Percentiles rank a stretch among this genome's conserved stretches.
These are phyloP conservation scores for Papiliotrema laurentii DNA, from an alignment of 1,284 basidiomycete genomes.

Conservation along the genomic window DNA sequence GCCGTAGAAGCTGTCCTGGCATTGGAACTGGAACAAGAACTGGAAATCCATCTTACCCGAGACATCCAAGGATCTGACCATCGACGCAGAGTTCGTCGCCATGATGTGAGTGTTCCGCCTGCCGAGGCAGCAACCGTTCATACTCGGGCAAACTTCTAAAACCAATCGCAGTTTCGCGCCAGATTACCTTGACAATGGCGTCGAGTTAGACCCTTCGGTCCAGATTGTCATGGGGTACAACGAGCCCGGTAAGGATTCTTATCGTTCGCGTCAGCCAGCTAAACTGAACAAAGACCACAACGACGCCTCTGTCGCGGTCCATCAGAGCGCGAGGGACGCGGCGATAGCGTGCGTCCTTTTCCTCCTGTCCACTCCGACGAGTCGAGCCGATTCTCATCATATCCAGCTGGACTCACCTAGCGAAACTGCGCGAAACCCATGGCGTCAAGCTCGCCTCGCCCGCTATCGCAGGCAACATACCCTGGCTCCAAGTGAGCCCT, in stretches of 20 bases:
- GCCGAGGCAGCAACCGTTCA: too few relatives aligned
- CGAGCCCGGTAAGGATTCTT: constrained; percentile 34
- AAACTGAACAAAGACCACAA: constrained; percentile 22
- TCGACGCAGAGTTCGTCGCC: constrained; percentile 41
- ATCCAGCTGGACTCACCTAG: constrained; percentile 29
- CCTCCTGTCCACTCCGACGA: too few relatives aligned
- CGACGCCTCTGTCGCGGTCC: constrained; percentile 25
- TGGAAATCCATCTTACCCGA: constrained; percentile 29
- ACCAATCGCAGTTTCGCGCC: constrained; percentile 34
- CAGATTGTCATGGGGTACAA: constrained; percentile 38
- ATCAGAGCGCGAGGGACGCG: constrained; percentile 19
- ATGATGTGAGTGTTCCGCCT: constrained; percentile 35
- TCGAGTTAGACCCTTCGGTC: constrained; percentile 25
- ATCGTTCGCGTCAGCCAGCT: too few relatives aligned
- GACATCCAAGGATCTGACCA: constrained; percentile 23
- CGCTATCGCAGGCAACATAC: constrained; percentile 28
- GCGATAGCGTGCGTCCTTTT: too few relatives aligned
- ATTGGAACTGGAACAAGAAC: constrained; percentile 47
- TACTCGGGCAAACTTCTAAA: too few relatives aligned
- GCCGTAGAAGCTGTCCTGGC: constrained; percentile 35
- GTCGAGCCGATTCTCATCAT: too few relatives aligned
- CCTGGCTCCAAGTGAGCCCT: constrained; percentile 33
- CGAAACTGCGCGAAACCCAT: constrained; percentile 15
- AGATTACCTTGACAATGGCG: constrained; percentile 28
- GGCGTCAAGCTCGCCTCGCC: constrained; percentile 35